Conservation (phyloP, 805 yeast species). For the Isabelozyma gotoi region DNA sequence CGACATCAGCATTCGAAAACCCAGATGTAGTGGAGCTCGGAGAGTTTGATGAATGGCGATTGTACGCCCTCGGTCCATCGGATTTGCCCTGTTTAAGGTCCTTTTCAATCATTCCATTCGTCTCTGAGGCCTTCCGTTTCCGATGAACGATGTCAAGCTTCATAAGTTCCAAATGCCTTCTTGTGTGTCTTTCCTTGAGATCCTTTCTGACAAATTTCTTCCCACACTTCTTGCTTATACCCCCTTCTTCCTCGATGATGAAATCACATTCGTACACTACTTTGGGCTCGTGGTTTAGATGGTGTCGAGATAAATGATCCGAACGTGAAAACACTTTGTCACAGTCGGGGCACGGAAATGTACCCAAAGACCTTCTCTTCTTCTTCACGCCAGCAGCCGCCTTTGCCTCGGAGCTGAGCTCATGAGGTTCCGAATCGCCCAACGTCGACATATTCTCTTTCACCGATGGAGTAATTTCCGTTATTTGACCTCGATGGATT, state of each 20-base stretch:
- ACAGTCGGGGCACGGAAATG: conserved; percentile 44
- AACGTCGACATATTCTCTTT: conserved; percentile 1
- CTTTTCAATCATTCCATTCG: neutral
- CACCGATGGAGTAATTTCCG: neutral
- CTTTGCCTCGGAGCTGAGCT: neutral
- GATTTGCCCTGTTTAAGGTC: neutral
- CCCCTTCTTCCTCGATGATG: conserved; percentile 38
- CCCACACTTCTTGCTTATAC: conserved; percentile 45
- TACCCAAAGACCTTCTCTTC: conserved; percentile 29
- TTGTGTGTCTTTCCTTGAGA: conserved; percentile 42
- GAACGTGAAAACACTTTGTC: conserved; percentile 56
- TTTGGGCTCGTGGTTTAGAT: conserved; percentile 56
- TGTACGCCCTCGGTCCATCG: no score
- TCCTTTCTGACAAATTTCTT: conserved; percentile 67
- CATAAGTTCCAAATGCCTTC: conserved; percentile 21
- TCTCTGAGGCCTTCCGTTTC: neutral
- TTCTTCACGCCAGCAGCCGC: conserved; percentile 6
- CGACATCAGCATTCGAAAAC: neutral
- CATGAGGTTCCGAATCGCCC: conserved; percentile 4
- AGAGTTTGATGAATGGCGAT: neutral
- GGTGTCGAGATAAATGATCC: conserved; percentile 65
- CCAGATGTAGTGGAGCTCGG: neutral
- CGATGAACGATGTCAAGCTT: conserved; percentile 1
- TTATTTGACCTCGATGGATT: conserved; percentile 1
- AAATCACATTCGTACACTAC: conserved; percentile 59